These are phyloP conservation scores for Purshia tridentata DNA, from an alignment of 306 rosid species.

Conservation along the genomic window DNA sequence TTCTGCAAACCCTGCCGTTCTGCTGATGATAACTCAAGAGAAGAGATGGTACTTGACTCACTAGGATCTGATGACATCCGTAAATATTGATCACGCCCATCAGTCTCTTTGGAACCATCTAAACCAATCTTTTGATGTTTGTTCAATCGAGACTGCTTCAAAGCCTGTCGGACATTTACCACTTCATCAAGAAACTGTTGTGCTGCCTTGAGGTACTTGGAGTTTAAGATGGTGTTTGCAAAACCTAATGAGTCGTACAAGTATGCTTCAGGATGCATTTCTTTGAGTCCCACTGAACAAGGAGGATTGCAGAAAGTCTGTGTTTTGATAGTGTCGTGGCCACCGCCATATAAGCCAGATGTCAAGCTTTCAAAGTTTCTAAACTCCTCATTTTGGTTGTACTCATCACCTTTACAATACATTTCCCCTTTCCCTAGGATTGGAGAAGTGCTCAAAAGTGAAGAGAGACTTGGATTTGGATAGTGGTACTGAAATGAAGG, in stretches of 20 bases:
- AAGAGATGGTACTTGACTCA: conserved; percentile 43
- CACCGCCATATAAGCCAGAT: conserved; percentile 41
- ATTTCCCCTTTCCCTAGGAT: conserved; percentile 31
- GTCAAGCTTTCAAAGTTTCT: conserved; percentile 49
- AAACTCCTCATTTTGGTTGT: conserved; percentile 36
- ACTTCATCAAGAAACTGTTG: conserved; percentile 84
- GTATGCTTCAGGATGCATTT: conserved; percentile 35
- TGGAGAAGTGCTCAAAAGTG: conserved; percentile 40
- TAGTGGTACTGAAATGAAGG: conserved; percentile 59
- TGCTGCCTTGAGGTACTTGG: conserved; percentile 64
- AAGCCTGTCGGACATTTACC: conserved; percentile 67
- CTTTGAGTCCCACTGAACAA: conserved; percentile 34
- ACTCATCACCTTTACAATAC: conserved; percentile 42
- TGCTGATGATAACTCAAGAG: conserved; percentile 52
- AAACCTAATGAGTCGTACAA: conserved; percentile 37
- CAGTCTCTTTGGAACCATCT: conserved; percentile 55
- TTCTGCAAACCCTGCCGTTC: conserved; percentile 69
- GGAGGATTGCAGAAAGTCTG: conserved; percentile 51
- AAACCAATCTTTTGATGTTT: conserved; percentile 44
- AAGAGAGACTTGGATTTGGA: conserved; percentile 39
- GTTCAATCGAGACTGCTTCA: conserved; percentile 55
- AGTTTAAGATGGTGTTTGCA: conserved; percentile 35
- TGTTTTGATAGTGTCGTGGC: conserved; percentile 35
- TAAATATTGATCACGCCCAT: conserved; percentile 50
- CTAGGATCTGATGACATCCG: conserved; percentile 44